phyloP scores from a whole-genome alignment of 1,284 basidiomycete species.

The Calocybe gambosa region DNA sequence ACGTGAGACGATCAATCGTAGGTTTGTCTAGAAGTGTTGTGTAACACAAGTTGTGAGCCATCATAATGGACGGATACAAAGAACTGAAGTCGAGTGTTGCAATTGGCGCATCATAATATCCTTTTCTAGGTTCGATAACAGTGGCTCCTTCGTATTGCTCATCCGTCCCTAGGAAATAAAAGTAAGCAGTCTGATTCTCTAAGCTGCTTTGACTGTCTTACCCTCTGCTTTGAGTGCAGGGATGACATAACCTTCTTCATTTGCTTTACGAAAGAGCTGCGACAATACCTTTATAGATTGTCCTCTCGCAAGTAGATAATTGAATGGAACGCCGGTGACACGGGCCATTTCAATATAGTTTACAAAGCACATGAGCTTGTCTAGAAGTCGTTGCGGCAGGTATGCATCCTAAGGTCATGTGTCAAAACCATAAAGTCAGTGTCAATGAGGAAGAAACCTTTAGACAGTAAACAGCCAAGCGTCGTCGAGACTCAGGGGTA shows the following conservation, averaged over 20 bases:
- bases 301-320: conserved; percentile 84
- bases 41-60: conserved; percentile 97
- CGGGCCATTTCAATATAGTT: conserved; percentile 96
- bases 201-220: conserved; percentile 18
- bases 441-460: conserved; percentile 49
- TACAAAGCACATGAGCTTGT: conserved; percentile 96
- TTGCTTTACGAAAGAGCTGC: conserved; percentile 86
- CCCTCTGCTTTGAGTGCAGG: conserved; percentile 83
- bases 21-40: conserved; percentile 81
- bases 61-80: conserved; percentile 98
- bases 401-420: conserved; percentile 75
- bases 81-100: conserved; percentile 97
- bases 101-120: conserved; percentile 92
- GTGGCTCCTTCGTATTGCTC: conserved; percentile 97
- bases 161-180: conserved; percentile 56
- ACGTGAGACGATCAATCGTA: conserved; percentile 69
- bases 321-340: conserved; percentile 97
- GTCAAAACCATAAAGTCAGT: conserved; percentile 3
- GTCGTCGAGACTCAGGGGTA: conserved; percentile 82
- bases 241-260: conserved; percentile 81
- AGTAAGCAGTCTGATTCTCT: neutral
- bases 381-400: conserved; percentile 87
- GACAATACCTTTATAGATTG: conserved; percentile 97
- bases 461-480: conserved; percentile 92
- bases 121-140: conserved; percentile 91